Evolutionary conservation across 352 stramenopile genomes (phyloP).

Genomic region (Phytophthora hybrid): DNA sequence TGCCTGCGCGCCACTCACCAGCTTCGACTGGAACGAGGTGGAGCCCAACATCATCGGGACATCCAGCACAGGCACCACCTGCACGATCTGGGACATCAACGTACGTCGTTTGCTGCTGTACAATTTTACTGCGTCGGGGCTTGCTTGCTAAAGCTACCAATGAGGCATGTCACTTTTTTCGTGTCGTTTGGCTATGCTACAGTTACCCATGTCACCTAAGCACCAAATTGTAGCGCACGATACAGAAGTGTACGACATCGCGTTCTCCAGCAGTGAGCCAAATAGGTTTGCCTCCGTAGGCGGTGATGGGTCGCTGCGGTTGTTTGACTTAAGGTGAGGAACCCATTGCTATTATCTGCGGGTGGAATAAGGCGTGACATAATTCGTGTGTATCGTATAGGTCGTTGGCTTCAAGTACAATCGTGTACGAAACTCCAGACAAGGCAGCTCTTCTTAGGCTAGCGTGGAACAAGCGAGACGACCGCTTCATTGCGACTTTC

Average conservation of each 20-base stretch:
- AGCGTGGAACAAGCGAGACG: slow-evolving; percentile 98
- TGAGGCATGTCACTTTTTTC: background rate
- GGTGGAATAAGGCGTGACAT: background rate
- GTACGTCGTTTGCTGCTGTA: slow-evolving; percentile 51
- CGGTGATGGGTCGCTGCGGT: slow-evolving; percentile 95
- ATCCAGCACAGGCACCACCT: slow-evolving; percentile 97
- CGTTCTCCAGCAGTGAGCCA: slow-evolving; percentile 93
- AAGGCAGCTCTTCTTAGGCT: slow-evolving; percentile 94
- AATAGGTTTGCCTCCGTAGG: slow-evolving; percentile 98
- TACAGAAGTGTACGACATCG: slow-evolving; percentile 98
- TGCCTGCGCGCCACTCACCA: slow-evolving; percentile 96
- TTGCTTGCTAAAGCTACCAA: background rate
- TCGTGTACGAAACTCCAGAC: slow-evolving; percentile 95
- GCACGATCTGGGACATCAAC: slow-evolving; percentile 99
- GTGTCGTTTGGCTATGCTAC: background rate
- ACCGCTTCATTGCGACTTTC: slow-evolving; percentile 97
- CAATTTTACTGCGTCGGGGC: background rate
- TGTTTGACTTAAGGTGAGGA: slow-evolving; percentile 96
- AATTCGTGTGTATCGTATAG: slow-evolving; percentile 30
- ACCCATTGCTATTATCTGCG: background rate
- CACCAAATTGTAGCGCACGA: slow-evolving; percentile 99
- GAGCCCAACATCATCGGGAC: slow-evolving; percentile 97
- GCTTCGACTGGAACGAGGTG: slow-evolving; percentile 98
- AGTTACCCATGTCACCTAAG: slow-evolving; percentile 70
- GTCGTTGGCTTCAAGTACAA: slow-evolving; percentile 93